Conservation (phyloP, 192 early-diverging fungal species). For the Helicostylum pulchrum region DNA sequence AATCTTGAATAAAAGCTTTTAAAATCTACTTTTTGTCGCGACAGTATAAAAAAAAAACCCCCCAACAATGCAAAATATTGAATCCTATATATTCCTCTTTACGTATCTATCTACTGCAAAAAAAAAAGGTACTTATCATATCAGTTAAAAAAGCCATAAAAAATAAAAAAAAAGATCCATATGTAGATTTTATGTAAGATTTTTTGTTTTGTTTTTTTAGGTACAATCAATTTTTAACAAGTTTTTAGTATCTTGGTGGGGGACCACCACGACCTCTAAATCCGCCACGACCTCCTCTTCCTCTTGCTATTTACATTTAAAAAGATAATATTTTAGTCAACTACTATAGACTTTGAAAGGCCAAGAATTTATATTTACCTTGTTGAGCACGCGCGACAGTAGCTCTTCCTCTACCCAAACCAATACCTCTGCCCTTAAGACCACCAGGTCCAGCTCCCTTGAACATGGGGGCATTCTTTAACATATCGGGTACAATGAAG, state of each 20-base stretch:
- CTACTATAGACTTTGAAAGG: not conserved
- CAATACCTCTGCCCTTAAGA: conserved; percentile 79
- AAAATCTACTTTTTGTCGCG: too few relatives aligned
- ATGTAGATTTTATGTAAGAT: conserved; percentile 8
- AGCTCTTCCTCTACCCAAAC: conserved; percentile 73
- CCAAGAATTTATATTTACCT: not conserved
- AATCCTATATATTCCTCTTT: too few relatives aligned
- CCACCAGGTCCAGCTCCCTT: conserved; percentile 84
- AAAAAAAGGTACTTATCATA: not conserved
- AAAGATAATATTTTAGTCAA: not conserved
- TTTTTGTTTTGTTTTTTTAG: not conserved
- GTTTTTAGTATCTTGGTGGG: conserved; percentile 16
- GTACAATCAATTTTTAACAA: not conserved
- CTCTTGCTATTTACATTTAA: conserved; percentile 15
- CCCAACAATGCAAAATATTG: too few relatives aligned
- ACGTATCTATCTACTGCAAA: conserved; percentile 7
- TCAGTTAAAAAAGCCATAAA: not conserved
- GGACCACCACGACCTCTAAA: conserved; percentile 22
- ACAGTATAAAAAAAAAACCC: too few relatives aligned
- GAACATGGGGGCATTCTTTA: conserved; percentile 99
- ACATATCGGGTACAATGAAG: conserved; percentile 98
- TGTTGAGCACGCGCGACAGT: conserved; percentile 77
- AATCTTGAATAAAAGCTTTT: too few relatives aligned
- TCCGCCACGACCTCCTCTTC: conserved; percentile 21
- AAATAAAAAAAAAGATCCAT: conserved; percentile 5